phyloP scores from a whole-genome alignment of 176 grass and related monocot species.

The Cenchrus fungigraminus region DNA sequence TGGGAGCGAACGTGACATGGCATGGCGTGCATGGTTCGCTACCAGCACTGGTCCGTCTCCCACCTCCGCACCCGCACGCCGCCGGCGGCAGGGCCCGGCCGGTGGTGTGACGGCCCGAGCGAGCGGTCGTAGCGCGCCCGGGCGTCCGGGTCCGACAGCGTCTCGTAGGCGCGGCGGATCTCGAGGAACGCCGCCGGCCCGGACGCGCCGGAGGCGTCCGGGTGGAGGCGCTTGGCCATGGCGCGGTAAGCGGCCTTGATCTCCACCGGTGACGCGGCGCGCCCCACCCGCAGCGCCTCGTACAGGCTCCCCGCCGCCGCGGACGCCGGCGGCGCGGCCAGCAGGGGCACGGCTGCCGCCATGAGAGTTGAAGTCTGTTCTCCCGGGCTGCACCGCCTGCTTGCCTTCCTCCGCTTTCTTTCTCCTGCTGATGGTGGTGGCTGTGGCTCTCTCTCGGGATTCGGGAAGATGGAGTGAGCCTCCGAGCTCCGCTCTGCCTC shows the following conservation, averaged over 20 bases:
- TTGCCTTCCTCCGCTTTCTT: no score
- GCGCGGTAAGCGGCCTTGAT: constrained; percentile 71
- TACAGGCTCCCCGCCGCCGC: constrained; percentile 44
- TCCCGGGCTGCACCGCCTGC: not conserved
- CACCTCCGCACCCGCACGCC: constrained; percentile 50
- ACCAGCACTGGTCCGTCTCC: constrained; percentile 85
- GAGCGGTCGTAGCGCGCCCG: constrained; percentile 58
- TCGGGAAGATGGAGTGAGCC: no score
- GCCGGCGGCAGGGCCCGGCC: not conserved
- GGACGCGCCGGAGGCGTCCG: constrained; percentile 44
- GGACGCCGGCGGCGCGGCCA: not conserved
- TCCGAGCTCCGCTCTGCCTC: no score
- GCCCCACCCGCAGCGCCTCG: constrained; percentile 59
- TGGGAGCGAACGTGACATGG: no score
- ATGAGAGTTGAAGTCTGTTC: not conserved
- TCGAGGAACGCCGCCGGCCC: constrained; percentile 51
- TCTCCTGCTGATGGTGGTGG: no score
- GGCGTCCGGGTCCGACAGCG: constrained; percentile 58
- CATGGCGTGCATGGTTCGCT: not conserved
- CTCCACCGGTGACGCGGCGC: constrained; percentile 59
- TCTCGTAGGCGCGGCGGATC: constrained; percentile 70
- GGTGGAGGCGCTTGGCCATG: constrained; percentile 75
- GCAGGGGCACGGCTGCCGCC: constrained; percentile 21
- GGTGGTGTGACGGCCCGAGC: constrained; percentile 25
- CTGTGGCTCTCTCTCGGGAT: no score